These are phyloP conservation scores for Eimeria sp. DNA, from an alignment of 169 alveolate species.

Conservation along the genomic window DNA sequence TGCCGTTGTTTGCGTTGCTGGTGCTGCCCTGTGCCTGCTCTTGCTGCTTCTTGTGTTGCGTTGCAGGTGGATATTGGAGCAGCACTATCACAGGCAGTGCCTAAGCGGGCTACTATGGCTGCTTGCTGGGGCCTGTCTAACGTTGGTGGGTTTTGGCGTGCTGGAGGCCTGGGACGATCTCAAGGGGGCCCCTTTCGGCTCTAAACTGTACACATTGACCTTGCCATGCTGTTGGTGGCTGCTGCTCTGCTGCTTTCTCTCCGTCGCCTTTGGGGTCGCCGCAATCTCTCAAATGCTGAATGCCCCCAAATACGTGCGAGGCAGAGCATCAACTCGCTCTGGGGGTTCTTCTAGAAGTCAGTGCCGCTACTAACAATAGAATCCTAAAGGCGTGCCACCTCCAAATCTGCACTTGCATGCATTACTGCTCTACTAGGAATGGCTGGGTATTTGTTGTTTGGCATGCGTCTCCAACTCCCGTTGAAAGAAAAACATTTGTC, in stretches of 20 bases:
- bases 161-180: conserved; percentile 45
- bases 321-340: conserved; percentile 28
- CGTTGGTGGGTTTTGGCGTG: conserved; percentile 54
- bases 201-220: conserved; percentile 42
- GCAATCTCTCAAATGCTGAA: conserved; percentile 18
- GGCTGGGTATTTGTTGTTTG: not conserved
- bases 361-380: not conserved
- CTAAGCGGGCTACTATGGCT: conserved; percentile 52
- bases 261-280: conserved; percentile 52
- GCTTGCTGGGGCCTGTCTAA: conserved; percentile 56
- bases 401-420: not conserved
- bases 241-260: conserved; percentile 62
- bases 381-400: not conserved
- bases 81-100: conserved; percentile 48
- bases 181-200: conserved; percentile 51
- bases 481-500: not conserved
- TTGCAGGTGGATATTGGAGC: conserved; percentile 44
- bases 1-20: not conserved
- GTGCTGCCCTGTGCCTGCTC: conserved; percentile 37
- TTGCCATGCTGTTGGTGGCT: conserved; percentile 74
- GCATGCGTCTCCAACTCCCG: not conserved
- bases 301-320: conserved; percentile 24
- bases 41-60: not conserved
- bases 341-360: conserved; percentile 33
- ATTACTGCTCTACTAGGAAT: not conserved